Base-by-base conservation (phyloP, 345 rosid genomes). In the Aurinia saxatilis region DNA sequence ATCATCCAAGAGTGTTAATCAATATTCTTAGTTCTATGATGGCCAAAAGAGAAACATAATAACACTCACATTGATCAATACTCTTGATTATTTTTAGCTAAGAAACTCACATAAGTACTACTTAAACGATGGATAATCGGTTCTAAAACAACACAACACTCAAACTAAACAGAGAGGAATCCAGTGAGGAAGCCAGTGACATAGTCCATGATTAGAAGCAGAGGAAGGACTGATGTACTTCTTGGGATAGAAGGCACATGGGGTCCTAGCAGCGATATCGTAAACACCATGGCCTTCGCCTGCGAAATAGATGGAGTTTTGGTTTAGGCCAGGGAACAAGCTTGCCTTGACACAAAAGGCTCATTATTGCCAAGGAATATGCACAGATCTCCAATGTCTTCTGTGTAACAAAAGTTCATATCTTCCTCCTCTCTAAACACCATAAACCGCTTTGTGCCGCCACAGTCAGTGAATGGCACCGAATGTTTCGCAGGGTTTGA, bases 361-460 rank as follows among this genome's bases (percentile, higher is more conserved):
- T 63, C 68, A 15, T 51, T 63, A 2, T 63, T 10, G 50, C 68
- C 68, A 5, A 63, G 50, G 50, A 63, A 63, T n/a, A 63, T 63
- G 68, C 59, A 63, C 9, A 63, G 50, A 51, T 63, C 50, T 18
- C 68, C 68, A 38, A 51, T 39, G 68, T 63, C 59, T 29, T 63
- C 31, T 5, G 58, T 63, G 59, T 50, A 62, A 62, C 27, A 36
- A 35, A 47, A 35, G 52, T 5, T 17, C 52, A 14, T 31, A 7
- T 59, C 55, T 50, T 50, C 58, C 6, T 63, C 57, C 34, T 46
- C 55, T 29, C 57, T 50, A 29, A 49, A 63, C 38, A 63, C 31
- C 31, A 27, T 27, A 57, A 63, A 50, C 4, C 49, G 67, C 67
- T 50, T 50, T 12, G 67, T 50, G 17, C 66, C 66, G 10, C 55